A percentile compares a stretch with the other conserved stretches of the same genome.
phyloP scores from a whole-genome alignment of 2,329 filamentous ascomycete species.

The Didymellaceae sp. region DNA sequence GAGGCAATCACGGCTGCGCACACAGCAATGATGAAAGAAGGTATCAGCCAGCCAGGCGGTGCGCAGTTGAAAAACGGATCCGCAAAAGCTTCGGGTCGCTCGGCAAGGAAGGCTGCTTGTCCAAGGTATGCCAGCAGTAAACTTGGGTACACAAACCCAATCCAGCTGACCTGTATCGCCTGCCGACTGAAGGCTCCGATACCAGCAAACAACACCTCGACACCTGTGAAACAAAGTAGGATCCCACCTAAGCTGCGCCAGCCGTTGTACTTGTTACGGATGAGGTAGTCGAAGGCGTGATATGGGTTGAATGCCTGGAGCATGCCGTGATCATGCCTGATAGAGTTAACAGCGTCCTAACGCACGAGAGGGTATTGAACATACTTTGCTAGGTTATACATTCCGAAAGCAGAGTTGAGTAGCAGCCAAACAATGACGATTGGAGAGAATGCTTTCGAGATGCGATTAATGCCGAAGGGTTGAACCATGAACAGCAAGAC shows the following conservation, averaged over 20 bases:
- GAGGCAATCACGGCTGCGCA: conserved; percentile 76
- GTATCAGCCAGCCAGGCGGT: conserved; percentile 72
- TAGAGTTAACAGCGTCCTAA: conserved; percentile 17
- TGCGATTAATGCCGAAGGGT: conserved; percentile 67
- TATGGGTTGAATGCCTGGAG: conserved; percentile 62
- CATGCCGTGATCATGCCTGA: conserved; percentile 56
- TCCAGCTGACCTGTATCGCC: conserved; percentile 78
- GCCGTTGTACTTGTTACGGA: conserved; percentile 64
- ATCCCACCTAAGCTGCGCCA: conserved; percentile 73
- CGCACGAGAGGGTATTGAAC: not conserved
- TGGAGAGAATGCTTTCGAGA: conserved; percentile 68
- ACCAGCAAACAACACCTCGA: conserved; percentile 80
- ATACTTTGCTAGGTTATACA: conserved; percentile 57
- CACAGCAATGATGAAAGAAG: conserved; percentile 71
- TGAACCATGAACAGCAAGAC: conserved; percentile 69
- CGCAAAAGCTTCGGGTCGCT: conserved; percentile 64
- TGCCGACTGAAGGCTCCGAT: conserved; percentile 74
- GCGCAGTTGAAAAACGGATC: conserved; percentile 79
- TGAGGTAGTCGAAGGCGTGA: conserved; percentile 67
- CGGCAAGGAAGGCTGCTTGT: conserved; percentile 75
- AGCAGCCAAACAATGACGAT: conserved; percentile 72
- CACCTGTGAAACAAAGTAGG: conserved; percentile 74
- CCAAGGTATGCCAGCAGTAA: conserved; percentile 71
- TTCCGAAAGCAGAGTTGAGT: conserved; percentile 67
- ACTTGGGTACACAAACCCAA: conserved; percentile 72